These are phyloP conservation scores for Lactuca saligna DNA, from an alignment of 129 eudicot genomes.

Conservation along the genomic window DNA sequence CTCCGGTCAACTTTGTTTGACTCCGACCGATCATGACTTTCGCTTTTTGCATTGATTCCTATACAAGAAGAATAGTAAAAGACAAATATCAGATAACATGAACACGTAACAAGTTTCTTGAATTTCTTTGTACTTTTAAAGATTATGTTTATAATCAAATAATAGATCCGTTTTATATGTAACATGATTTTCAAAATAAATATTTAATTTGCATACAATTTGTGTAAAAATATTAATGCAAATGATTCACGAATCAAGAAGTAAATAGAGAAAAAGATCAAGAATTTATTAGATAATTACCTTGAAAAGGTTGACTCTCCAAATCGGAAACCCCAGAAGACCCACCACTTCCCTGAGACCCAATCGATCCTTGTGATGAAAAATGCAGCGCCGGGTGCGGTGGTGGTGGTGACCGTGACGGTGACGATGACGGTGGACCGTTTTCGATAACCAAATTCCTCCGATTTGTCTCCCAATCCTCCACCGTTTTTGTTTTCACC, in stretches of 20 bases:
- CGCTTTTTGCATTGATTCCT: constrained; percentile 21
- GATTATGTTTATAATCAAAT: not conserved
- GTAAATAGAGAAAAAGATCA: not conserved
- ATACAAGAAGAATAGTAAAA: not conserved
- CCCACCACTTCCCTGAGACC: constrained; percentile 44
- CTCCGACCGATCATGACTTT: not conserved
- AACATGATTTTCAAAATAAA: no score
- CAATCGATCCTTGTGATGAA: constrained; percentile 37
- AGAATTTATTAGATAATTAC: constrained; percentile 19
- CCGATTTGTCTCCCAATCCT: not conserved
- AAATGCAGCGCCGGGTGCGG: constrained; percentile 7
- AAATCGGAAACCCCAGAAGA: constrained; percentile 50
- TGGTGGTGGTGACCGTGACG: not conserved
- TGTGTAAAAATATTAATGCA: not conserved
- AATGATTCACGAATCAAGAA: not conserved
- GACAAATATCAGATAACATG: constrained; percentile 1
- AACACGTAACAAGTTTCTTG: not conserved
- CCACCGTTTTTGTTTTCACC: constrained; percentile 11
- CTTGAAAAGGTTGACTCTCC: constrained; percentile 35
- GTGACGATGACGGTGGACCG: not conserved
- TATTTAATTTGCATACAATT: no score
- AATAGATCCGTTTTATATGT: no score
- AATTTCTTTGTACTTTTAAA: not conserved
- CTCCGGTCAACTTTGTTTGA: constrained; percentile 16
- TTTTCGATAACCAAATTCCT: not conserved